A percentile compares a stretch with the other conserved stretches of the same genome.
Evolutionary conservation across 2,329 filamentous ascomycete genomes (phyloP).

Genomic region (Claviceps capensis): DNA sequence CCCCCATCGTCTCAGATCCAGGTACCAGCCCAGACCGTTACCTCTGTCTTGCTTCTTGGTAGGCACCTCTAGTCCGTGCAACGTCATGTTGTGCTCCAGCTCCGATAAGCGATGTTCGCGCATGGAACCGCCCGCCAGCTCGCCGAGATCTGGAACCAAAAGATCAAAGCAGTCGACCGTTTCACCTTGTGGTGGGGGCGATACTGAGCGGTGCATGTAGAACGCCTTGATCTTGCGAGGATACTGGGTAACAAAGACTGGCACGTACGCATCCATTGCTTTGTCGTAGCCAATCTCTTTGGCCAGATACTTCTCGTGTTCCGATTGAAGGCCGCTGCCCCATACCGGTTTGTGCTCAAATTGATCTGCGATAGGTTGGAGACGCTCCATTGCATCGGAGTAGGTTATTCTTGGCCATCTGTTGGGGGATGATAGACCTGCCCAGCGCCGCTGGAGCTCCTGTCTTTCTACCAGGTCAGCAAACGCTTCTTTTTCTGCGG

Average conservation of each 20-base stretch:
- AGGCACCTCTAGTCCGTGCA: constrained; percentile 44
- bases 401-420: constrained; percentile 77
- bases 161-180: constrained; percentile 89
- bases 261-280: constrained; percentile 36
- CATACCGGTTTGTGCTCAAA: constrained; percentile 61
- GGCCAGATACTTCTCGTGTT: constrained; percentile 86
- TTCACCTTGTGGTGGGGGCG: constrained; percentile 16
- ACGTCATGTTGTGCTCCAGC: constrained; percentile 56
- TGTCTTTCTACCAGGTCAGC: constrained; percentile 27
- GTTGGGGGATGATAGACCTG: constrained; percentile 38
- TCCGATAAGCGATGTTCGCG: constrained; percentile 65
- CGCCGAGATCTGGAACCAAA: constrained; percentile 71
- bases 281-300: constrained; percentile 40
- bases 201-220: constrained; percentile 39
- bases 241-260: constrained; percentile 88
- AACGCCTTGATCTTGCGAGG: constrained; percentile 85
- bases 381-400: constrained; percentile 55
- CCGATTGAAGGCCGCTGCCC: constrained; percentile 65
- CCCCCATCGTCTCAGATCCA: constrained; percentile 80
- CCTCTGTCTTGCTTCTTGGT: constrained; percentile 15
- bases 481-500: constrained; percentile 28
- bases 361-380: constrained; percentile 44
- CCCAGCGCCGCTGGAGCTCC: constrained; percentile 57
- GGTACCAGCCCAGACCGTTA: constrained; percentile 60
- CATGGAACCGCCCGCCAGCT: constrained; percentile 79